Percentiles rank a stretch among this genome's conserved stretches.
phyloP scores from a whole-genome alignment of 202 grass and related monocot species.

The Zoysia matrella region DNA sequence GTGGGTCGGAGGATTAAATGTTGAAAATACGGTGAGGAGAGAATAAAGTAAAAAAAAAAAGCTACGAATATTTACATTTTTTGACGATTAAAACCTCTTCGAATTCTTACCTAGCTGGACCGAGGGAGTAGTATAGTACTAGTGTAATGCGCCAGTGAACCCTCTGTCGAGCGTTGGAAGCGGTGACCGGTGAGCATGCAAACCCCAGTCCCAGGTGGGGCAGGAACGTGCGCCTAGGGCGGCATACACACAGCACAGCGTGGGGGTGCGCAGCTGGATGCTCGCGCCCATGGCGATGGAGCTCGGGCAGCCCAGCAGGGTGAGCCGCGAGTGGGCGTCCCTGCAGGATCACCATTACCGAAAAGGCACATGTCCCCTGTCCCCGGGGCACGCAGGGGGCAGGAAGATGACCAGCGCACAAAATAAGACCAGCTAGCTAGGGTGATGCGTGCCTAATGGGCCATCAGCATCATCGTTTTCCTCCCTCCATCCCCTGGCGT shows the following conservation, averaged over 20 bases:
- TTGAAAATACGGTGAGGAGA: no score
- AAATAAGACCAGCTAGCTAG: slow-evolving; percentile 36
- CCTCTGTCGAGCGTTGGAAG: neutral
- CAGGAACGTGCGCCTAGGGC: slow-evolving; percentile 23
- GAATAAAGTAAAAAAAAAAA: no score
- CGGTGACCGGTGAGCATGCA: slow-evolving; percentile 12
- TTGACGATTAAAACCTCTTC: no score
- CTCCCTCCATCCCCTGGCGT: neutral
- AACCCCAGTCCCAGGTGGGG: neutral
- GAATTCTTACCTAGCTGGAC: no score
- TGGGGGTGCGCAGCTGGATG: no score
- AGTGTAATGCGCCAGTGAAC: neutral
- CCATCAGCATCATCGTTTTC: slow-evolving; percentile 40
- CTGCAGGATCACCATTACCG: slow-evolving; percentile 36
- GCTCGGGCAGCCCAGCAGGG: neutral
- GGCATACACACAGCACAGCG: no score
- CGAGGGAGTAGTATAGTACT: no score
- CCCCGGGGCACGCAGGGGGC: neutral
- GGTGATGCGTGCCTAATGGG: neutral
- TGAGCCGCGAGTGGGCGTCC: neutral
- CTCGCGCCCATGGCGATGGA: neutral
- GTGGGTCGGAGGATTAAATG: no score
- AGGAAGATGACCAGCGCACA: slow-evolving; percentile 30
- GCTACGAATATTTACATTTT: no score
- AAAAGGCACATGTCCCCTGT: slow-evolving; percentile 43